Base-by-base conservation (phyloP, 768 basidiomycete genomes). In the Coprinellus micaceus region DNA sequence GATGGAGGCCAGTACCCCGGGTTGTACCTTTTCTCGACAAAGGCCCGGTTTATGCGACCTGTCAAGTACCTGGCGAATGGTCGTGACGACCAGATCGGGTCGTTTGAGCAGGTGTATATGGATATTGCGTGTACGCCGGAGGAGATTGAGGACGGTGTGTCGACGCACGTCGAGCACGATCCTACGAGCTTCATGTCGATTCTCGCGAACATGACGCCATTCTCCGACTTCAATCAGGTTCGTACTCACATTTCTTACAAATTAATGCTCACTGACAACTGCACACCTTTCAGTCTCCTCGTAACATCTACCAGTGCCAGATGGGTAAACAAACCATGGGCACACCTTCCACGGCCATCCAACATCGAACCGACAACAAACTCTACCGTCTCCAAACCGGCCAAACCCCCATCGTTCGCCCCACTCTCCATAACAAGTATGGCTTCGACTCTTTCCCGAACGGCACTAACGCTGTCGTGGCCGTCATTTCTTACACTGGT, bases 271-370 rank as follows among this genome's bases (percentile, higher is more conserved):
- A 7, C 12, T 36, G 52, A 50, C 57, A 52, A 53, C 24, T 37
- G 58, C 28, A 57, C 53, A 21, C 11, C 60, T 28, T 51, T 22
- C 63, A 93, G 88, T 89, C 87, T 74, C 91, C 91, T 25, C 84
- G 91, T 66, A 94, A 94, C 64, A 94, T 94, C 54, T 94, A 94
- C 65, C 90, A 96, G 69, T 97, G 94, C 71, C 92, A 98, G 88
- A 99, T 99, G 97, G 94, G 95, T 69, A 99, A 99, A 77, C 97
- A 99, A 84, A 90, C 92, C 2, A 99, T 99, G 97, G 97, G 97
- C 25, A 98, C 97, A 19, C 96, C 97, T 1, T 87, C 94, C 29
- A 98, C 95, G 2, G 89, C 94, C 4, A 70, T 98, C 39, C 82
- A 83, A 63, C 92, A 94, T 65, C 83, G 97, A 57, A 98, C 97